Conservation (phyloP, 768 basidiomycete genomes). For the Paxillus involutus region DNA sequence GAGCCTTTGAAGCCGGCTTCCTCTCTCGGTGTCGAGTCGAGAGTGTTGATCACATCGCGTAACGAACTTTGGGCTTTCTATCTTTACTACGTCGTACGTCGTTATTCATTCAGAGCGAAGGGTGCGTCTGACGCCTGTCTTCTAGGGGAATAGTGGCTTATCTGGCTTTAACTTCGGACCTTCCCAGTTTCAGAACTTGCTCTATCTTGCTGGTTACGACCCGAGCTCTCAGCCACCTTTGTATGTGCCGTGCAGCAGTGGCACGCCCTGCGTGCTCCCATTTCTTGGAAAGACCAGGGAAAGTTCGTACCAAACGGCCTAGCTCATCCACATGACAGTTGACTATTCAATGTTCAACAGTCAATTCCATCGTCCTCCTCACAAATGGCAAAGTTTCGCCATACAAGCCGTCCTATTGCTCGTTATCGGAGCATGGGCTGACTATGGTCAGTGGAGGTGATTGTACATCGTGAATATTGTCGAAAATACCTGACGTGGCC, state of each 20-base stretch:
- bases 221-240: slow-evolving; percentile 54
- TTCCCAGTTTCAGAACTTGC: slow-evolving; percentile 72
- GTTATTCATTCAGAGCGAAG: not conserved
- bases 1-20: too few species aligned
- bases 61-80: slow-evolving; percentile 61
- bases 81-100: slow-evolving; percentile 50
- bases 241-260: slow-evolving; percentile 44
- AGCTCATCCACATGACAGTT: not conserved
- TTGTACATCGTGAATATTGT: not conserved
- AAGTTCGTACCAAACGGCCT: slow-evolving; percentile 38
- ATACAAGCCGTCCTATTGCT: slow-evolving; percentile 69
- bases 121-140: not conserved
- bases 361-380: slow-evolving; percentile 75
- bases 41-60: slow-evolving; percentile 39
- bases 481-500: slow-evolving; percentile 1
- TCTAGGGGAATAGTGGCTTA: slow-evolving; percentile 63
- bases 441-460: slow-evolving; percentile 79
- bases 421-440: slow-evolving; percentile 74
- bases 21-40: not conserved
- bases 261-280: slow-evolving; percentile 60
- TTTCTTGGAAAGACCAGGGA: slow-evolving; percentile 62
- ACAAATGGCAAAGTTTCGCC: slow-evolving; percentile 78
- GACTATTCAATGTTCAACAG: slow-evolving; percentile 35
- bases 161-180: slow-evolving; percentile 73
- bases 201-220: slow-evolving; percentile 73